Evolutionary conservation across 2,329 filamentous ascomycete genomes (phyloP).

Genomic region (Fusarium hainanense): DNA sequence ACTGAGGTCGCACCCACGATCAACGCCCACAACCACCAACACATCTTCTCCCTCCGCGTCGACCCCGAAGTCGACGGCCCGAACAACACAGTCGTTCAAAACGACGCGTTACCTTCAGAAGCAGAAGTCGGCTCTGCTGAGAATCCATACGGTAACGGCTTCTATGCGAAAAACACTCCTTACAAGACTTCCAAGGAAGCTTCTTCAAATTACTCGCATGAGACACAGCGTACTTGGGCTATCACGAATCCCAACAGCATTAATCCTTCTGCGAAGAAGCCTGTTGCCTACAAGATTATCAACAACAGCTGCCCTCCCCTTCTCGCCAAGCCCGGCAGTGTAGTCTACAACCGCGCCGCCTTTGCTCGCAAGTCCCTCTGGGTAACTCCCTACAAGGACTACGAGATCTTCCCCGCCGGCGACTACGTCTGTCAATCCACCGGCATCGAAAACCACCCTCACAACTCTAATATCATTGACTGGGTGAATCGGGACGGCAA

Average conservation of each 20-base stretch:
- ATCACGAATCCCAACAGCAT: slow-evolving; percentile 86
- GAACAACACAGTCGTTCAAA: slow-evolving; percentile 75
- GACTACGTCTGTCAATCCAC: slow-evolving; percentile 90
- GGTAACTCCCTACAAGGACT: slow-evolving; percentile 71
- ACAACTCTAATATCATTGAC: slow-evolving; percentile 75
- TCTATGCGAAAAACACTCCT: slow-evolving; percentile 85
- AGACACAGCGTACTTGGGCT: slow-evolving; percentile 87
- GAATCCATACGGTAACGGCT: slow-evolving; percentile 91
- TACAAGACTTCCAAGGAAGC: slow-evolving; percentile 75
- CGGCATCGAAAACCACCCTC: slow-evolving; percentile 68
- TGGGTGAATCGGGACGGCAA: slow-evolving; percentile 80
- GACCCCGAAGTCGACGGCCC: slow-evolving; percentile 73
- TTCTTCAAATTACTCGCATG: slow-evolving; percentile 82
- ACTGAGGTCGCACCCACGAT: slow-evolving; percentile 73
- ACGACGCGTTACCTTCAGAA: slow-evolving; percentile 77
- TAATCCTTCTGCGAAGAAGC: slow-evolving; percentile 87
- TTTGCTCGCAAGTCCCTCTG: slow-evolving; percentile 70
- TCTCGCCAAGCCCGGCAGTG: slow-evolving; percentile 82
- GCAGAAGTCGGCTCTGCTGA: slow-evolving; percentile 81
- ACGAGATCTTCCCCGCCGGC: slow-evolving; percentile 85
- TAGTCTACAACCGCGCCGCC: slow-evolving; percentile 89
- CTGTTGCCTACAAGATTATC: slow-evolving; percentile 88
- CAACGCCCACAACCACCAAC: slow-evolving; percentile 75
- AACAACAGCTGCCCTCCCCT: slow-evolving; percentile 83
- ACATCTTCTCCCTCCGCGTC: slow-evolving; percentile 74